phyloP scores from a whole-genome alignment of 495 filamentous ascomycete genomes.

The Penicillium nucicola region DNA sequence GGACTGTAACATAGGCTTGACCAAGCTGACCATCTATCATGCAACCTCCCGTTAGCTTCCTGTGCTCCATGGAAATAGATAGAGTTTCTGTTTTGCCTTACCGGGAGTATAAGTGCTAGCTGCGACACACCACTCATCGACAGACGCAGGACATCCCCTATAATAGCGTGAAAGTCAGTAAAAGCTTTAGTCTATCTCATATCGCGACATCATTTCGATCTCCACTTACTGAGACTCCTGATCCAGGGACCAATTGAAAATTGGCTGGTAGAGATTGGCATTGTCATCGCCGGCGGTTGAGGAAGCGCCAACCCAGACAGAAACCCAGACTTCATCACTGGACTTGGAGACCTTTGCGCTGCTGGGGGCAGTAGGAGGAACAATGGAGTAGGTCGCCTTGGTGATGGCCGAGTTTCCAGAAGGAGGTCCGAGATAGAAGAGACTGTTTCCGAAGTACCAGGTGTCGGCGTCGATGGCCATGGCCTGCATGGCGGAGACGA shows the following conservation, averaged over 20 bases:
- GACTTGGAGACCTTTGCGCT: not conserved
- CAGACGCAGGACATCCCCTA: conserved; percentile 13
- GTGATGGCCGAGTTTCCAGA: conserved; percentile 11
- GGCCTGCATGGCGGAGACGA: conserved; percentile 11
- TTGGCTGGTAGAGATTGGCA: conserved; percentile 16
- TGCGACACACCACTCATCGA: conserved; percentile 17
- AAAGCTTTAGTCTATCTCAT: no score
- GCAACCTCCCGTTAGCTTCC: not conserved
- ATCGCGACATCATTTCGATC: no score
- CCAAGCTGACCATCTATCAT: conserved; percentile 13
- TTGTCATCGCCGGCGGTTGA: conserved; percentile 4
- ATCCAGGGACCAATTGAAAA: conserved; percentile 19
- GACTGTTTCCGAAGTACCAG: conserved; percentile 15
- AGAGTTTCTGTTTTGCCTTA: not conserved
- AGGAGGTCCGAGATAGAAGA: conserved; percentile 15
- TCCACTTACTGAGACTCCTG: conserved; percentile 17
- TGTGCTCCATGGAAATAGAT: not conserved
- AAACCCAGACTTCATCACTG: conserved; percentile 15
- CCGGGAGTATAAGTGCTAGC: conserved; percentile 17
- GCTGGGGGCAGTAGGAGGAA: conserved; percentile 11
- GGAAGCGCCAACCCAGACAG: conserved; percentile 16
- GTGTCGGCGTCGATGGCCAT: conserved; percentile 9
- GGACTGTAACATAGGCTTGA: conserved; percentile 18
- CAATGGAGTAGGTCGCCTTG: conserved; percentile 19
- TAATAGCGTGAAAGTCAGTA: not conserved